A percentile compares a stretch with the other conserved stretches of the same genome.
Conservation (phyloP, 192 early-diverging fungal genomes). For the Gaertneriomyces sp. region DNA sequence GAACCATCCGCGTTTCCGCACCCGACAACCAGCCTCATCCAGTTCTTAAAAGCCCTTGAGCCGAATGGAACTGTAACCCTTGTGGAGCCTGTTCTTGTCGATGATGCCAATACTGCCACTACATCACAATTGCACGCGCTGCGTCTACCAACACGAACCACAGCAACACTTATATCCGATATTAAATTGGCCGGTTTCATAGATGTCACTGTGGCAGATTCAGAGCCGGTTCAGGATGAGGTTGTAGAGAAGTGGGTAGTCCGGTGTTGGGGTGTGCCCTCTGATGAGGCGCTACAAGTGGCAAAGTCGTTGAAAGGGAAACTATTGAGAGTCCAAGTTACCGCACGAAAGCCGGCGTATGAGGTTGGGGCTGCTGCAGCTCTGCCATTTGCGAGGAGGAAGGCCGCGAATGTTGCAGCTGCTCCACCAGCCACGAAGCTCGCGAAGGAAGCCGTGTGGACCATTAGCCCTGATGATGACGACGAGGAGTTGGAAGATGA, state of each 20-base stretch:
- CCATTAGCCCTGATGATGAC: constrained; percentile 68
- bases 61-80: constrained; percentile 69
- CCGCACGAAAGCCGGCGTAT: constrained; percentile 73
- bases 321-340: constrained; percentile 44
- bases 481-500: constrained; percentile 86
- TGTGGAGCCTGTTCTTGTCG: constrained; percentile 64
- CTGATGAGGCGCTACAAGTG: constrained; percentile 36
- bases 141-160: constrained; percentile 57
- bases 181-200: constrained; percentile 85
- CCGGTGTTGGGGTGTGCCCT: constrained; percentile 58
- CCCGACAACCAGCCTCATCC: constrained; percentile 54
- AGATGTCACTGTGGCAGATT: constrained; percentile 45
- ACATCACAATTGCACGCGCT: constrained; percentile 19
- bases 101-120: constrained; percentile 35
- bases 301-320: constrained; percentile 39
- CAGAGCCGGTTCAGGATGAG: constrained; percentile 36
- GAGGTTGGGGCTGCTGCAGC: constrained; percentile 79
- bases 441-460: constrained; percentile 61
- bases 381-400: constrained; percentile 69
- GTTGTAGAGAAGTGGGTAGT: constrained; percentile 45
- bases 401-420: constrained; percentile 18
- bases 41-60: constrained; percentile 60
- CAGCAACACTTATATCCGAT: constrained; percentile 59
- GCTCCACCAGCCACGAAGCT: constrained; percentile 30
- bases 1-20: constrained; percentile 61